Evolutionary conservation across 1,284 basidiomycete genomes (phyloP), one percentile per base, ranked within the genome.

Genomic region (Veloporphyrellus conicus): DNA sequence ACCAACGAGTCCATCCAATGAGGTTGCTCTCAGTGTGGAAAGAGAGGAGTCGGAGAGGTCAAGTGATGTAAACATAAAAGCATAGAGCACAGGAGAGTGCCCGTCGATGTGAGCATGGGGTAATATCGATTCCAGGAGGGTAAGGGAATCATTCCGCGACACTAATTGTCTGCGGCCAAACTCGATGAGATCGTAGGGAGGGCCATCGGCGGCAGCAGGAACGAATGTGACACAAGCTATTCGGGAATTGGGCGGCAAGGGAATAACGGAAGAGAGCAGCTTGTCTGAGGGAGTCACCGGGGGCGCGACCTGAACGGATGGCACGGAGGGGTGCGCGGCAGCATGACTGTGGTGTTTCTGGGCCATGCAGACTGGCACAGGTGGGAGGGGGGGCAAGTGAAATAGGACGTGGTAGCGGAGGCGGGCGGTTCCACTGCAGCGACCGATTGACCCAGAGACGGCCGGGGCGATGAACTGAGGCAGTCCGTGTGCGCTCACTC

Each of bases 1-100:
- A 84, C 83, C 63, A 45, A 64, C 62, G 42, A 86, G 64, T 7
- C 71, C 74, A 39, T 79, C 74, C 25, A 83, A 51, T 9, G 63
- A 55, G 20, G 75, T 54, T 9, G 47, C 49, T 44, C 43, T 50
- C 35, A 79, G 55, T 43, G 62, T 32, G 66, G 62, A 42, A 49
- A 65, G 58, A 48, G 61, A 54, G 60, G 61, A 49, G 48, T 62
- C 55, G 52, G 60, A 53, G 11, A 51, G 50, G 18, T 71, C 67
- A 6, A 59, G 54, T n/a, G 74, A 66, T 11, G 72, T 70, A 23
- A 87, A 61, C 16, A 65, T 63, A 58, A 84, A 86, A 16, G 78
- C 72, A 66, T 82, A 78, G 40, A 87, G 63, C 6, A 55, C 61
- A 25, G 68, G 68, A 6, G 68, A 60, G 34, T 67, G 64, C 42